Base-by-base conservation (phyloP, 495 filamentous ascomycete genomes). In the Aspergillus sparsus region DNA sequence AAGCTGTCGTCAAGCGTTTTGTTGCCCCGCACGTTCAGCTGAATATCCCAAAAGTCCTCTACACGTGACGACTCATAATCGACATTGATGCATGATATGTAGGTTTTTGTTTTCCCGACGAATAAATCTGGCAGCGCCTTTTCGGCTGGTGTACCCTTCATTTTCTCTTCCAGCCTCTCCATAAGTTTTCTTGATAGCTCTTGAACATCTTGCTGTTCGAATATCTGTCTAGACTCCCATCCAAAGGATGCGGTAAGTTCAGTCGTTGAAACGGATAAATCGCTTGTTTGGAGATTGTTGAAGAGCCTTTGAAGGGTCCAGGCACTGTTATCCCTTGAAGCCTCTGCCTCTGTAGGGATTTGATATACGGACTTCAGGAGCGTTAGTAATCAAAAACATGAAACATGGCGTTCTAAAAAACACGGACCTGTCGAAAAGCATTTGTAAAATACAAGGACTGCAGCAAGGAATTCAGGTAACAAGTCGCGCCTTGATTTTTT, bases 21-120 rank as follows among this genome's bases (percentile, higher is more conserved):
- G 79, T 95, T 95, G 33, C 91, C 91, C 61, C 89, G 87, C 45
- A 99, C 94, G 60, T 98, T 99, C 62, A 99, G 85, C 68, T 98
- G 94, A 53, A 99, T 89, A 70, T 99, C 94, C 94, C 94, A 99
- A 72, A 97, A 99, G 60, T 98, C 95, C 75, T 99, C 95, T 49
- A 93, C 80, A 50, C 93, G 86, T 35, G 91, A 95, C 7, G 93
- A 97, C 72, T 97, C 91, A 74, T 95, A 99, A 51, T 93, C 88
- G 57, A 99, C 94, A 71, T 99, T 93, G 71, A 98, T 97, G 79
- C 94, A 99, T 6, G 90, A 94, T 59, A 99, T 94, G 72, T 98
- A 98, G 1, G 95, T 99, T 74, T 97, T 97, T 68, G 93, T 90
- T 74, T 96, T 96, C 35, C 94, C 94, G 53, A 92, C 92, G 68